These are phyloP conservation scores for Jamesozyma lodderae DNA, from an alignment of 805 yeast genomes.

Conservation along the genomic window DNA sequence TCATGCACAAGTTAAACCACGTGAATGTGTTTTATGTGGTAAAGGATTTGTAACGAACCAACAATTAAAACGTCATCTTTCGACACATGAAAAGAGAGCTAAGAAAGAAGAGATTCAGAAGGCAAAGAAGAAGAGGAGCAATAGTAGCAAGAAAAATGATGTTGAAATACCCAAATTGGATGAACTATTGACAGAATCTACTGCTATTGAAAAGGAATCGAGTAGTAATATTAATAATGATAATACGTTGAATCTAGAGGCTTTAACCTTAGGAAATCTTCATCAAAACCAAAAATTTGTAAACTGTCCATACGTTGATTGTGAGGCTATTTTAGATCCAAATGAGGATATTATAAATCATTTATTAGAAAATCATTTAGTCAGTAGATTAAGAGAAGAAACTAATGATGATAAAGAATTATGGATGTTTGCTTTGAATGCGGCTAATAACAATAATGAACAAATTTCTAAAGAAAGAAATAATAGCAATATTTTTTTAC, in stretches of 20 bases:
- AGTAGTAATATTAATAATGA: background rate
- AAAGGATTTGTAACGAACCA: slow-evolving; percentile 54
- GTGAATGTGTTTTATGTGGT: slow-evolving; percentile 45
- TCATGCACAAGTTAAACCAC: slow-evolving; percentile 49
- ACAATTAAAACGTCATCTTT: slow-evolving; percentile 51
- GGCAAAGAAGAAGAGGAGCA: background rate
- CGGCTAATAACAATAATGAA: background rate
- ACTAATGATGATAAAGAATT: slow-evolving; percentile 1
- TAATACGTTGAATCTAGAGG: background rate
- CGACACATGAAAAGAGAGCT: slow-evolving; percentile 40
- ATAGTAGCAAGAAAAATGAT: background rate
- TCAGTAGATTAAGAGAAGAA: slow-evolving; percentile 8
- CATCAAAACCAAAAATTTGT: background rate
- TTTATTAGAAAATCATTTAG: slow-evolving; percentile 13
- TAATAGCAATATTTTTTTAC: background rate
- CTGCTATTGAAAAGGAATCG: background rate
- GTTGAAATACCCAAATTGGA: background rate
- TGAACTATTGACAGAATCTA: background rate
- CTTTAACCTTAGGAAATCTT: background rate
- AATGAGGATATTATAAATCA: slow-evolving; percentile 14
- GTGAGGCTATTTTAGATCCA: slow-evolving; percentile 6
- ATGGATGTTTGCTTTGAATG: slow-evolving; percentile 1
- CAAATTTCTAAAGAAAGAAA: background rate
- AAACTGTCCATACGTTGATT: slow-evolving; percentile 15
- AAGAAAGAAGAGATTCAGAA: background rate